phyloP scores from a whole-genome alignment of 2,329 filamentous ascomycete genomes.

The Arthrobotrys sinensis region DNA sequence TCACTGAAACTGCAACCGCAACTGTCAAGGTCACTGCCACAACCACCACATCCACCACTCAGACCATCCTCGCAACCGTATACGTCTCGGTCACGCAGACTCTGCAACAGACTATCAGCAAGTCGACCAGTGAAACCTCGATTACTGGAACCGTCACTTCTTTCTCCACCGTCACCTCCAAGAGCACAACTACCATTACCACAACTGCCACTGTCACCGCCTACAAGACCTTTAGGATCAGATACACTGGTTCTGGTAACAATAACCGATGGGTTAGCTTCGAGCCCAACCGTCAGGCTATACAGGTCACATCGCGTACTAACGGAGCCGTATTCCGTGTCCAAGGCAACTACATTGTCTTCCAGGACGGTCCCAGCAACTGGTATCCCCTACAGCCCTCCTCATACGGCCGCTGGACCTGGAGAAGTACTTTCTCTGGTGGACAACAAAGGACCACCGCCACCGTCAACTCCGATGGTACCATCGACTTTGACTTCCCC shows the following conservation, averaged over 20 bases:
- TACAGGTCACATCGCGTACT: not conserved
- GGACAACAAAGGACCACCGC: not conserved
- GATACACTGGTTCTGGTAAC: not conserved
- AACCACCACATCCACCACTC: constrained; percentile 15
- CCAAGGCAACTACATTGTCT: constrained; percentile 2
- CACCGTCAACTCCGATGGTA: not conserved
- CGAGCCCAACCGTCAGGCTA: not conserved
- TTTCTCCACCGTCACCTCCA: constrained; percentile 16
- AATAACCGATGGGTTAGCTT: constrained; percentile 15
- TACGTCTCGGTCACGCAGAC: constrained; percentile 31
- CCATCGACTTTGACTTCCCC: not conserved
- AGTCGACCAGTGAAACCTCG: not conserved
- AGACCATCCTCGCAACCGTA: constrained; percentile 10
- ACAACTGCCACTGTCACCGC: not conserved
- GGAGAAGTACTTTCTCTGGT: not conserved
- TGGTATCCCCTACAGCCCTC: not conserved
- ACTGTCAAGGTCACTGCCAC: constrained; percentile 37
- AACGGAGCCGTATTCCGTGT: constrained; percentile 12
- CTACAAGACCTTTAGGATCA: constrained; percentile 25
- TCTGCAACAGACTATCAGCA: not conserved
- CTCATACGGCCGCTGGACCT: not conserved
- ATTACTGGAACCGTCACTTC: constrained; percentile 27
- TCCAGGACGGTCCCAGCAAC: not conserved
- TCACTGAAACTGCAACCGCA: constrained; percentile 21
- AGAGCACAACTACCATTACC: constrained; percentile 9